A percentile compares a stretch with the other conserved stretches of the same genome.
Evolutionary conservation across 2,329 filamentous ascomycete species (phyloP).

Genomic region (Cladosporium sp.): DNA sequence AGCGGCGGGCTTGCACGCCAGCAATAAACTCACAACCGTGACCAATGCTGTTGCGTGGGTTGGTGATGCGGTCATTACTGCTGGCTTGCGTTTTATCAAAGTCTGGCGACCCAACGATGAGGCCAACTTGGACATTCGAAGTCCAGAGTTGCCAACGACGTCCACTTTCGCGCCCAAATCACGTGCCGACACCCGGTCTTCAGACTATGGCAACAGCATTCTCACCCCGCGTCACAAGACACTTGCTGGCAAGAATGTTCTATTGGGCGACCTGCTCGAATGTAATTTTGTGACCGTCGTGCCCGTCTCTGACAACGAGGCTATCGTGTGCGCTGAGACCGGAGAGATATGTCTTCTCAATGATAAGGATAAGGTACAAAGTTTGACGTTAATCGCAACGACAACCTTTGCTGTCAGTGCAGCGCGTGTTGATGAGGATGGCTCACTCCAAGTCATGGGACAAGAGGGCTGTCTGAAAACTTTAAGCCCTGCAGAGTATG

Average conservation of each 20-base stretch:
- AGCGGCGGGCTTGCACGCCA: constrained; percentile 74
- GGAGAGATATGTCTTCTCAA: constrained; percentile 90
- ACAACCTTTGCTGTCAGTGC: constrained; percentile 69
- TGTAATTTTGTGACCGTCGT: constrained; percentile 79
- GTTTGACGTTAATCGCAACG: constrained; percentile 65
- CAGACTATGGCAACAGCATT: constrained; percentile 38
- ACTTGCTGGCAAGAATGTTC: constrained; percentile 79
- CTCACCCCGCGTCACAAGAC: constrained; percentile 60
- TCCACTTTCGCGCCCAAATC: constrained; percentile 31
- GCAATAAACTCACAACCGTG: constrained; percentile 88
- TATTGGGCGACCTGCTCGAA: constrained; percentile 79
- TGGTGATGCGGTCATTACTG: constrained; percentile 77
- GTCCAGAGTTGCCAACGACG: constrained; percentile 21
- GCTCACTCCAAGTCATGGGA: constrained; percentile 67
- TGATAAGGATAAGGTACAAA: constrained; percentile 70
- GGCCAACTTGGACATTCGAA: constrained; percentile 31
- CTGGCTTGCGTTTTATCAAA: constrained; percentile 89
- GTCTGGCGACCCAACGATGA: constrained; percentile 82
- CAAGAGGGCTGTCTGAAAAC: constrained; percentile 59
- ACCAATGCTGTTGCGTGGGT: constrained; percentile 90
- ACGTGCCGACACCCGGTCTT: constrained; percentile 35
- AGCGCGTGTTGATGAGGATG: constrained; percentile 59
- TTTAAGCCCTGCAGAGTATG: constrained; percentile 42
- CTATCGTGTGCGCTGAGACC: constrained; percentile 81
- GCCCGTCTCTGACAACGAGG: constrained; percentile 68